A percentile compares a stretch with the other conserved stretches of the same genome.
Evolutionary conservation across 2,329 filamentous ascomycete species (phyloP).

Genomic region (Tympanopsis confertula): DNA sequence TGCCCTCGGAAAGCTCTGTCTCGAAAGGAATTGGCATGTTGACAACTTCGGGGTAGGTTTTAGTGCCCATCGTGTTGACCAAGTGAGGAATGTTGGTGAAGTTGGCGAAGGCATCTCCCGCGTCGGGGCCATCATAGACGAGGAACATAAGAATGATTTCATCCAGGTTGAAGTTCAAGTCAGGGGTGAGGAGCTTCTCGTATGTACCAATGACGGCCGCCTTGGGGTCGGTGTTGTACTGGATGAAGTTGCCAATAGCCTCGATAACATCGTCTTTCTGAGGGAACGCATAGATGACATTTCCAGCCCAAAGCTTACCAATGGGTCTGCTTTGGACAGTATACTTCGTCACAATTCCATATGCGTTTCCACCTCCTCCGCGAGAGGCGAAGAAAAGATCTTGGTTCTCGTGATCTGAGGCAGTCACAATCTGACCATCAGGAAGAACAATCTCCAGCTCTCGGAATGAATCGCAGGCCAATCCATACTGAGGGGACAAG

Average conservation of each 20-base stretch:
- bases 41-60: conserved; percentile 16
- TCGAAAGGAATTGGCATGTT: conserved; percentile 17
- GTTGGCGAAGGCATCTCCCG: conserved; percentile 16
- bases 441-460: conserved; percentile 15
- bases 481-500: conserved; percentile 13
- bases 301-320: conserved; percentile 13
- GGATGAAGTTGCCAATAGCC: conserved; percentile 15
- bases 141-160: conserved; percentile 18
- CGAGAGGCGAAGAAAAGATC: conserved; percentile 15
- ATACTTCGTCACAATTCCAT: conserved; percentile 11
- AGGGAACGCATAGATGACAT: conserved; percentile 13
- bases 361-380: conserved; percentile 14
- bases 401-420: conserved; percentile 8
- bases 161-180: conserved; percentile 15
- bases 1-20: conserved; percentile 13
- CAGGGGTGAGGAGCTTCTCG: conserved; percentile 14
- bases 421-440: conserved; percentile 11
- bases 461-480: conserved; percentile 14
- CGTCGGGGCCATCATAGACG: conserved; percentile 19
- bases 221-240: conserved; percentile 18
- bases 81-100: conserved; percentile 17
- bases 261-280: conserved; percentile 13
- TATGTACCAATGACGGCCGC: conserved; percentile 19
- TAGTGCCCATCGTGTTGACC: conserved; percentile 13
- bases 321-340: conserved; percentile 13